These are phyloP conservation scores for Psilocybe cyanescens DNA, from an alignment of 768 basidiomycete species.

Conservation along the genomic window DNA sequence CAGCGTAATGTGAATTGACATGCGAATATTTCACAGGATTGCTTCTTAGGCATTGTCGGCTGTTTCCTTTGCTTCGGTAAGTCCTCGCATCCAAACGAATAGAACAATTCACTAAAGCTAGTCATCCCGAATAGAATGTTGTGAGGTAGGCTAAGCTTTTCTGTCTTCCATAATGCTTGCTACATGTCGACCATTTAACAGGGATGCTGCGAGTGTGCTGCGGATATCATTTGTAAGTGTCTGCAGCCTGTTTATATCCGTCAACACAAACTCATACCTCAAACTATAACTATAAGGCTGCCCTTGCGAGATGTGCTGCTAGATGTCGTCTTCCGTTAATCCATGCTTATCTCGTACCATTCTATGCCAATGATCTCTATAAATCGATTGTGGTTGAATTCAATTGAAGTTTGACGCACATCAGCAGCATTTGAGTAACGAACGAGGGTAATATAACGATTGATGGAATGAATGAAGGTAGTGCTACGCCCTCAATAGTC, in stretches of 20 bases:
- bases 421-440: background rate
- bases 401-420: background rate
- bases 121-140: conserved; percentile 55
- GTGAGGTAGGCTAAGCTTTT: conserved; percentile 53
- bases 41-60: conserved; percentile 60
- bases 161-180: background rate
- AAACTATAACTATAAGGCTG: conserved; percentile 51
- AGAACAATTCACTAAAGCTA: background rate
- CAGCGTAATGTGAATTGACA: conserved; percentile 5
- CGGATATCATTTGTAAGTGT: conserved; percentile 71
- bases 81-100: conserved; percentile 24
- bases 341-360: background rate
- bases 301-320: conserved; percentile 82
- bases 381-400: background rate
- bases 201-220: conserved; percentile 74
- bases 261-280: background rate
- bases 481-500: too few relatives aligned
- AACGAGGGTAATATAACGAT: background rate
- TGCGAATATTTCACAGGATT: conserved; percentile 50
- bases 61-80: conserved; percentile 79
- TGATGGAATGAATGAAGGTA: background rate
- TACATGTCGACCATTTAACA: conserved; percentile 26
- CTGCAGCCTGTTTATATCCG: background rate
- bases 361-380: background rate
- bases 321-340: conserved; percentile 18